Conservation (phyloP, 2,329 filamentous ascomycete species). For the Orbilia brochopaga region DNA sequence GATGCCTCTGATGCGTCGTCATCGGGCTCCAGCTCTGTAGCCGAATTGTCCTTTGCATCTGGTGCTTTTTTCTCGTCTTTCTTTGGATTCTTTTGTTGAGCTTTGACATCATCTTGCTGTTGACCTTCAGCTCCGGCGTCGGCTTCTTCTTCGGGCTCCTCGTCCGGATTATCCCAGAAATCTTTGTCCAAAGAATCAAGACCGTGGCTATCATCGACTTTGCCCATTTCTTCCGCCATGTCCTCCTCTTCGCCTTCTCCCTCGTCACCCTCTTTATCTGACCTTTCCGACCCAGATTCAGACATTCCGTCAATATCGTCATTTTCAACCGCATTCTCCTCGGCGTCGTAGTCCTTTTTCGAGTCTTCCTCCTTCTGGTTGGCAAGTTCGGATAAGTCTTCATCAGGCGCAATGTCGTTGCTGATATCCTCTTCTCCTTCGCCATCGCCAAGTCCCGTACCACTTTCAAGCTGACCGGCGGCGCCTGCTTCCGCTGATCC, state of each 20-base stretch:
- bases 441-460: constrained; percentile 91
- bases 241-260: constrained; percentile 72
- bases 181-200: constrained; percentile 94
- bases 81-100: constrained; percentile 59
- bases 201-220: constrained; percentile 88
- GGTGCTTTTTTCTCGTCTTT: constrained; percentile 56
- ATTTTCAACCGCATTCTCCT: constrained; percentile 89
- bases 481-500: constrained; percentile 71
- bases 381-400: constrained; percentile 88
- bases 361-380: constrained; percentile 67
- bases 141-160: constrained; percentile 61
- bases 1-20: constrained; percentile 55
- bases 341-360: constrained; percentile 72
- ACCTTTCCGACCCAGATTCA: constrained; percentile 63
- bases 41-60: constrained; percentile 67
- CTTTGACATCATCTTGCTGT: constrained; percentile 54
- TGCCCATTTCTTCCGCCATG: constrained; percentile 82
- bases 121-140: constrained; percentile 58
- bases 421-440: constrained; percentile 97
- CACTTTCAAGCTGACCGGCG: constrained; percentile 70
- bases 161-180: constrained; percentile 81
- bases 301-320: constrained; percentile 90
- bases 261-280: constrained; percentile 68
- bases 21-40: constrained; percentile 67
- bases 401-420: constrained; percentile 92